phyloP scores from a whole-genome alignment of 495 filamentous ascomycete genomes.

The Oidiodendron maius region DNA sequence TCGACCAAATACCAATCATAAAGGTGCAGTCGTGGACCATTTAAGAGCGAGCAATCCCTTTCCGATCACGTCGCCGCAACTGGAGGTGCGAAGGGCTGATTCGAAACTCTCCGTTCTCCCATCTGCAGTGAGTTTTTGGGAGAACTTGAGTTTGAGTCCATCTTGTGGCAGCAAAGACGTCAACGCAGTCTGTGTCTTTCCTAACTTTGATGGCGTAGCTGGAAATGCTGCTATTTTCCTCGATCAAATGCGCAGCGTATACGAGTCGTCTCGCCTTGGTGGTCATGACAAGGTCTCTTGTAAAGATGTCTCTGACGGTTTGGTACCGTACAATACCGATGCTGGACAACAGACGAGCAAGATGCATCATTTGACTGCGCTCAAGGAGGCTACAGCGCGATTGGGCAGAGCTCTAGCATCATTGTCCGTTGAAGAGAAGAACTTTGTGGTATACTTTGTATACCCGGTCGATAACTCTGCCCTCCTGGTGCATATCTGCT shows the following conservation, averaged over 20 bases:
- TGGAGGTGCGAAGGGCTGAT: slow-evolving; percentile 73
- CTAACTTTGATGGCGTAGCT: slow-evolving; percentile 48
- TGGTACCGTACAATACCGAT: slow-evolving; percentile 14
- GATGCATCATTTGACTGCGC: slow-evolving; percentile 12
- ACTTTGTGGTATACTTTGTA: slow-evolving; percentile 81
- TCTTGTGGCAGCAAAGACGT: slow-evolving; percentile 74
- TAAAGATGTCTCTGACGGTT: slow-evolving; percentile 47
- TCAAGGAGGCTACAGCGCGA: slow-evolving; percentile 25
- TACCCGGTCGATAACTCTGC: slow-evolving; percentile 63
- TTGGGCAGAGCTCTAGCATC: slow-evolving; percentile 37
- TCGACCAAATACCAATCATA: slow-evolving; percentile 27
- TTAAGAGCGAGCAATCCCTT: slow-evolving; percentile 31
- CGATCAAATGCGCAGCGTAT: slow-evolving; percentile 62
- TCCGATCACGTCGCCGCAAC: slow-evolving; percentile 48
- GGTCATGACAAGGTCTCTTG: slow-evolving; percentile 53
- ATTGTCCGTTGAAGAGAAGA: slow-evolving; percentile 42
- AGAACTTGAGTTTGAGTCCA: slow-evolving; percentile 78
- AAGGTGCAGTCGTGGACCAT: slow-evolving; percentile 29
- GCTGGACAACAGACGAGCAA: slow-evolving; percentile 4
- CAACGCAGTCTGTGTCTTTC: slow-evolving; percentile 73
- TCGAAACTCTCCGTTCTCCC: slow-evolving; percentile 71
- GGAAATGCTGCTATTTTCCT: slow-evolving; percentile 64
- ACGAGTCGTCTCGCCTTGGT: slow-evolving; percentile 77
- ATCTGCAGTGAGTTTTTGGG: slow-evolving; percentile 81
- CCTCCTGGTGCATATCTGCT: slow-evolving; percentile 69